Conservation (phyloP, 352 stramenopile genomes). For the Elongisporangium senticosum region DNA sequence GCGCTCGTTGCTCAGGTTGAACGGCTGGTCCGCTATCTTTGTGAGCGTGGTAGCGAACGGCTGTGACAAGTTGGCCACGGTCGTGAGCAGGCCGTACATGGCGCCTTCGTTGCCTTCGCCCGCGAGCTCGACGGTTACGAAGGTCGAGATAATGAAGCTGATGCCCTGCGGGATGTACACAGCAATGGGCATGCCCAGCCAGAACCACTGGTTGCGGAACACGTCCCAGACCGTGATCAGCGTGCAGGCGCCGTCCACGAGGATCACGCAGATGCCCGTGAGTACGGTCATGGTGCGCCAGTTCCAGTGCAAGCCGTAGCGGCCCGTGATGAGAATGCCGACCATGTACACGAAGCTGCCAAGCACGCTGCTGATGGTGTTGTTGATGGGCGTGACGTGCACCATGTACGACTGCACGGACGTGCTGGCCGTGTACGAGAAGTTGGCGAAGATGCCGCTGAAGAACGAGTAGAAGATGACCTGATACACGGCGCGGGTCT, state of each 20-base stretch:
- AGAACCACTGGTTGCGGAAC: slow-evolving; percentile 4
- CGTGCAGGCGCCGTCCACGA: neutral
- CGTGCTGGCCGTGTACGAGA: slow-evolving; percentile 13
- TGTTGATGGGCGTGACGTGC: slow-evolving; percentile 17
- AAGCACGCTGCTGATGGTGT: slow-evolving; percentile 15
- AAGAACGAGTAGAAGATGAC: slow-evolving; percentile 20
- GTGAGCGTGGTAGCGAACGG: neutral
- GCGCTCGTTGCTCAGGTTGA: neutral
- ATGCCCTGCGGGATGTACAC: slow-evolving; percentile 18
- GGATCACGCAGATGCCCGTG: neutral
- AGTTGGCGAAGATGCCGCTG: slow-evolving; percentile 13
- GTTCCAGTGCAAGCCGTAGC: slow-evolving; percentile 9
- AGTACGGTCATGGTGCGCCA: slow-evolving; percentile 8
- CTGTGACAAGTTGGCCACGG: neutral
- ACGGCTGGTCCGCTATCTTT: neutral
- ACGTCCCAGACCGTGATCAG: slow-evolving; percentile 10
- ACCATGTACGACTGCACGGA: slow-evolving; percentile 16
- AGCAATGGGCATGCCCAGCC: slow-evolving; percentile 9
- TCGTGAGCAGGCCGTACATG: neutral
- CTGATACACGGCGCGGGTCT: slow-evolving; percentile 22
- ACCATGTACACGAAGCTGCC: slow-evolving; percentile 14
- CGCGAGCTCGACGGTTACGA: neutral
- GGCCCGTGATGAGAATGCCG: slow-evolving; percentile 13
- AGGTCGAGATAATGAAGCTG: slow-evolving; percentile 15
- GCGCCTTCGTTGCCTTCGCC: neutral